Evolutionary conservation across 2,329 filamentous ascomycete species (phyloP).

Genomic region (Penicillium palitans): DNA sequence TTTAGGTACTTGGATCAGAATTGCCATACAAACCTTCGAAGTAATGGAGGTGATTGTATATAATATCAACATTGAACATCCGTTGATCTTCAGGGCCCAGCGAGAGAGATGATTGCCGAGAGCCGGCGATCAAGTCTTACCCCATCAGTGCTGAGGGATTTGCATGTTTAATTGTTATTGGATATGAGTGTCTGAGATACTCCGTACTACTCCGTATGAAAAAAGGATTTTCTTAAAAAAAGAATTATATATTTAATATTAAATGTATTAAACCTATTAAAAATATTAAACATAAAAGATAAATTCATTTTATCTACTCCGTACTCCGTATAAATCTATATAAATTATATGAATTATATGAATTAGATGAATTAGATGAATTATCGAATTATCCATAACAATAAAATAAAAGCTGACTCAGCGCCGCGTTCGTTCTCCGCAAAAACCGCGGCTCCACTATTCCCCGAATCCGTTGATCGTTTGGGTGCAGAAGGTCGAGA

Average conservation of each 20-base stretch:
- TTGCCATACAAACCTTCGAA: too few relatives aligned
- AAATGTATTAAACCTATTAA: too few relatives aligned
- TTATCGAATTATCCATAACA: too few relatives aligned
- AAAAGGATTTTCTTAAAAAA: too few relatives aligned
- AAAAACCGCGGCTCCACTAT: slow-evolving; percentile 32
- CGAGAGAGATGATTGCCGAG: slow-evolving; percentile 1
- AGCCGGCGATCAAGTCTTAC: slow-evolving; percentile 12
- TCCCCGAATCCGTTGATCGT: slow-evolving; percentile 31
- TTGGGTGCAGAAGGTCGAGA: slow-evolving; percentile 25
- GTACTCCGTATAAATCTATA: too few relatives aligned
- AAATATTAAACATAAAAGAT: neutral
- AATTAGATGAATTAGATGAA: too few relatives aligned
- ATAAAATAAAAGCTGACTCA: slow-evolving; percentile 1
- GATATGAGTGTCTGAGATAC: neutral
- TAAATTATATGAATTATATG: neutral
- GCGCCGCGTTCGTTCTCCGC: slow-evolving; percentile 29
- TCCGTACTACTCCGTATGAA: neutral
- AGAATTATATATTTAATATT: too few relatives aligned
- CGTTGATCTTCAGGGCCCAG: slow-evolving; percentile 8
- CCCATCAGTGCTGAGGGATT: slow-evolving; percentile 6
- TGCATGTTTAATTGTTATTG: neutral
- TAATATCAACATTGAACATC: too few relatives aligned
- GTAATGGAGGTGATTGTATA: too few relatives aligned
- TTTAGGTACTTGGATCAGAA: too few relatives aligned
- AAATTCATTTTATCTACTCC: neutral